Base-by-base conservation (phyloP, 345 rosid species). In the Populus pruinosa region DNA sequence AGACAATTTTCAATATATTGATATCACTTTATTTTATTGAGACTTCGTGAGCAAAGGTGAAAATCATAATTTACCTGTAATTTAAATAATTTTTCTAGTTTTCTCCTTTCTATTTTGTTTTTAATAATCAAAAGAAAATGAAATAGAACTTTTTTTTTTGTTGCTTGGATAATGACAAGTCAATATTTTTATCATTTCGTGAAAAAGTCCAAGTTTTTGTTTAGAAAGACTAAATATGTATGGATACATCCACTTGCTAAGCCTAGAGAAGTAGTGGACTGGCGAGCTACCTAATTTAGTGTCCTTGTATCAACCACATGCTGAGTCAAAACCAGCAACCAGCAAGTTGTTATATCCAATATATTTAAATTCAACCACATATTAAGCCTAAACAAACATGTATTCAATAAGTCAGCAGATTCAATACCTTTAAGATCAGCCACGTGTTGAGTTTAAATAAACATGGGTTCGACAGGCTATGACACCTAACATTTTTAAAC, bases 331-430 rank as follows among this genome's bases (percentile, higher is more conserved):
- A 4, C 0, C 5, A 33, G 3, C 36, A 33, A 4, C 0, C 0
- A 0, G 0, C 36, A 0, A 33, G 36, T 0, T 33, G 0, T 4
- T 4, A 33, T 0, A 5, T 0, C 5, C 0, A 33, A 33, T 33
- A 4, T 33, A 0, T 0, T 33, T 4, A 0, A 0, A 0, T 33
- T 31, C 36, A 33, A 4, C 5, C 36, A 33, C 0, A 5, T 33
- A 4, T 5, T 4, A 0, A 33, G 5, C 36, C 5, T 0, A 33
- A 33, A 4, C 0, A 0, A 33, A 33, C 0, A 4, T 33, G 0
- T 0, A 5, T 3, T 0, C 2, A 4, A 3, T 3, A 3, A 33
- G 0, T 5, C 2, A 5, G 0, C 5, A 33, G 5, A 4, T 3
- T 5, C 35, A 4, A 33, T 4, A 33, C 2, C 0, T 4, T 33